A percentile compares a stretch with the other conserved stretches of the same genome.
Evolutionary conservation across 139 green algal species (phyloP).

Genomic region (Spirogloea muscicola): DNA sequence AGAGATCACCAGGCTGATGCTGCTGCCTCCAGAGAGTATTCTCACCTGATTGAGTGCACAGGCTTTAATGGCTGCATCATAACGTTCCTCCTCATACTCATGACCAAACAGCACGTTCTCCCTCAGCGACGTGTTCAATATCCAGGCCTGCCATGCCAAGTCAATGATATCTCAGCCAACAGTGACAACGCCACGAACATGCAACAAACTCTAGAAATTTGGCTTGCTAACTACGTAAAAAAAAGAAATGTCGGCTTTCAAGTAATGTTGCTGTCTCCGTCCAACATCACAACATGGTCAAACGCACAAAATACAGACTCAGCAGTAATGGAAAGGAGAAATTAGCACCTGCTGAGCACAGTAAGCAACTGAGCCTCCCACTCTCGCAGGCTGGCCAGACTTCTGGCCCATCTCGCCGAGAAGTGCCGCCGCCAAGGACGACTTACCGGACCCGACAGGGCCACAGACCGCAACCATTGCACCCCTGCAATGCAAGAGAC

Average conservation of each 20-base stretch:
- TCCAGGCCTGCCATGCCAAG: constrained; percentile 48
- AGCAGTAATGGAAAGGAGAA: no score
- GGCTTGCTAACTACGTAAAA: no score
- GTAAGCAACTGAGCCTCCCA: constrained; percentile 23
- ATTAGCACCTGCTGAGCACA: constrained; percentile 30
- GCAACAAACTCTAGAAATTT: no score
- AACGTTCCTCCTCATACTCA: constrained; percentile 44
- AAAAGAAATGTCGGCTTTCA: no score
- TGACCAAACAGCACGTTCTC: constrained; percentile 57
- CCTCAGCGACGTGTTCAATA: constrained; percentile 54
- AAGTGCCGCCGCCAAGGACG: constrained; percentile 34
- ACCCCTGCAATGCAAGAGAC: neutral
- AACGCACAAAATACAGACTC: no score
- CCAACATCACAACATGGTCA: no score
- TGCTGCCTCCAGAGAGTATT: no score
- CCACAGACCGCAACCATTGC: constrained; percentile 17
- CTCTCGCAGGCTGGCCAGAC: neutral
- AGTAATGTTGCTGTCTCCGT: no score
- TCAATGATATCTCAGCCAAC: no score
- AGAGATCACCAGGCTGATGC: no score
- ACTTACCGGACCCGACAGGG: constrained; percentile 47
- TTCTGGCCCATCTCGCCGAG: constrained; percentile 36
- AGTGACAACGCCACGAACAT: no score
- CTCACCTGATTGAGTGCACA: constrained; percentile 45
- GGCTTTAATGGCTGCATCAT: constrained; percentile 33